Evolutionary conservation across 129 eudicot species (phyloP).

Genomic region (Helianthus tuberosus): DNA sequence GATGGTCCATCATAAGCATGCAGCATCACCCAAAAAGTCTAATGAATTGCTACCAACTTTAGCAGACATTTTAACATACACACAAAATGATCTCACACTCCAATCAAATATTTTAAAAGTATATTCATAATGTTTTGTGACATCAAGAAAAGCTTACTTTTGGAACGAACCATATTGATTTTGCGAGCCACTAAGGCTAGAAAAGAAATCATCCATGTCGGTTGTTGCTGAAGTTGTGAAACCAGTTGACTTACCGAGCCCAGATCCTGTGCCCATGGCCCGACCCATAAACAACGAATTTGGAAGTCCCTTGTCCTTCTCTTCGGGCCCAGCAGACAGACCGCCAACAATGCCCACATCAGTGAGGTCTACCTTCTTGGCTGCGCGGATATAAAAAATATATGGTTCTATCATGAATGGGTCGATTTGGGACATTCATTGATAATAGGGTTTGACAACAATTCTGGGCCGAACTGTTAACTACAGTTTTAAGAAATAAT

Average conservation of each 20-base stretch:
- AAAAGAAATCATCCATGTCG: constrained; percentile 56
- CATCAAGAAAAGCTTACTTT: constrained; percentile 37
- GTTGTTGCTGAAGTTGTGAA: constrained; percentile 41
- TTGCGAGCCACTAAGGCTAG: constrained; percentile 57
- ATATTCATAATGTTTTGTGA: background rate
- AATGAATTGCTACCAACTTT: constrained; percentile 11
- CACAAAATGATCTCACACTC: constrained; percentile 22
- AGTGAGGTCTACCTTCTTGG: constrained; percentile 85
- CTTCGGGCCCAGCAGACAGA: constrained; percentile 59
- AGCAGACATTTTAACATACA: constrained; percentile 15
- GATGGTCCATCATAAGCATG: too few relatives aligned
- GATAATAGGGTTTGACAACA: background rate
- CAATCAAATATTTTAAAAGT: constrained; percentile 18
- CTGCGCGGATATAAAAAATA: constrained; percentile 41
- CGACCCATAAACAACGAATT: constrained; percentile 67
- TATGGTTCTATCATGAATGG: background rate
- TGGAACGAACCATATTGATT: constrained; percentile 76
- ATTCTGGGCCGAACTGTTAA: too few relatives aligned
- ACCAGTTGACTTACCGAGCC: constrained; percentile 61
- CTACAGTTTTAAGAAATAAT: too few relatives aligned
- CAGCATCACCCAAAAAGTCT: background rate
- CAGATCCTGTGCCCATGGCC: constrained; percentile 81
- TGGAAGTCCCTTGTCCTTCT: constrained; percentile 59
- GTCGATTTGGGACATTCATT: background rate
- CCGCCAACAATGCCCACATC: constrained; percentile 95